Base-by-base conservation (phyloP, 2,329 filamentous ascomycete genomes). In the Penicillium sumatraense region DNA sequence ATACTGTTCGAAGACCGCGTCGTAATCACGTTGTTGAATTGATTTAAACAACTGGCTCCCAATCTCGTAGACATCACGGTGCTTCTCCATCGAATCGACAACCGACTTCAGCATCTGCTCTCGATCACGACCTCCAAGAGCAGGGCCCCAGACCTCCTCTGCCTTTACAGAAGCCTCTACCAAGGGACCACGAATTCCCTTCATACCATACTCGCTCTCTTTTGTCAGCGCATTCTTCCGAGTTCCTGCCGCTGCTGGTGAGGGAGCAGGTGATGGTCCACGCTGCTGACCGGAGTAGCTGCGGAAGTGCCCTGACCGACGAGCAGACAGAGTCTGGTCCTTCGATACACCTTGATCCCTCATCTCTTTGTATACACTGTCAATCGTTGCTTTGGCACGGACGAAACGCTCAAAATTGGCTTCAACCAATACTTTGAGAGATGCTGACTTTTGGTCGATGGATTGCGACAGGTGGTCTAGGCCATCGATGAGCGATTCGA, bases 331-430 rank as follows among this genome's bases (percentile, higher is more conserved):
- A 16, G 75, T 72, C 35, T 71, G 57, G 48, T 75, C 68, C 44
- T 75, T 68, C 53, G 83, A 75, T 38, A 77, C 75, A 80, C 93
- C 81, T 85, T 96, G 83, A 29, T 83, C 83, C 24, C 83, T 80
- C 95, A 99, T 99, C 74, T 99, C 95, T 59, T 88, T 96, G 77
- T 99, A 99, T 49, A 99, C 95, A 76, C 96, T 96, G 77, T 99
- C 95, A 68, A 99, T 98, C 7, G 93, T 98, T 16, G 93, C 91
- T 75, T 99, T 99, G 40, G 95, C 95, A 60, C 91, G 89, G 53
- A 99, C 95, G 78, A 99, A 99, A 62, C 93, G 89, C 75, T 99
- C 96, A 71, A 99, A 99, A 73, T 99, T 99, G 61, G 91, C 93
- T 74, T 99, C 95, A 21, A 99, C 95, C 16, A 99, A 83, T 10